These are phyloP conservation scores for Hemisphaericaspora lyxosophila DNA, from an alignment of 1,139 yeast genomes.

Conservation along the genomic window DNA sequence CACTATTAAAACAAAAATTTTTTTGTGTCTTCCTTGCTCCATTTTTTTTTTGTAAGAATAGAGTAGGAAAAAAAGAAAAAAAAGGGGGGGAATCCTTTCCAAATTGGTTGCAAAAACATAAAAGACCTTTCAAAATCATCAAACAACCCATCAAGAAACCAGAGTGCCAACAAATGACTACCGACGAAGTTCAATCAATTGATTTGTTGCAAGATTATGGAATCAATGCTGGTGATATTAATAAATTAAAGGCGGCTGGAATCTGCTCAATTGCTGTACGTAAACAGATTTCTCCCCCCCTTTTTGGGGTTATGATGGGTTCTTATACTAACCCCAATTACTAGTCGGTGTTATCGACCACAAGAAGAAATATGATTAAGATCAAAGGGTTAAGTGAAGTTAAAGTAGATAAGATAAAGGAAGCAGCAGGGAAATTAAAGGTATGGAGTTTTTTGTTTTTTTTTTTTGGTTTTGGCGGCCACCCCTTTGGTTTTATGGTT, in stretches of 20 bases:
- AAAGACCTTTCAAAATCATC: neutral
- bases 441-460: constrained; percentile 15
- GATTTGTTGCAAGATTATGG: constrained; percentile 59
- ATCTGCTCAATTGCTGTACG: constrained; percentile 54
- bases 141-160: neutral
- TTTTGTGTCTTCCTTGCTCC: neutral
- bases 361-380: constrained; percentile 52
- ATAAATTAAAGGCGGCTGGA: constrained; percentile 53
- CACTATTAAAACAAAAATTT: too few relatives aligned
- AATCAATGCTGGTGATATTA: constrained; percentile 58
- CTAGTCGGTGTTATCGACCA: constrained; percentile 52
- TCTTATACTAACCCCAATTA: constrained; percentile 9
- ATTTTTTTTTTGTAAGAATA: too few relatives aligned
- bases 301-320: neutral
- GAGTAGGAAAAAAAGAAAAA: too few relatives aligned
- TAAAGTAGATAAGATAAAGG: constrained; percentile 62
- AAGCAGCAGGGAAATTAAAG: constrained; percentile 53
- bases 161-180: constrained; percentile 5
- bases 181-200: constrained; percentile 21
- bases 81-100: too few relatives aligned
- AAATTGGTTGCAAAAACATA: constrained; percentile 13
- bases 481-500: neutral
- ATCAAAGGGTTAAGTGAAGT: constrained; percentile 57
- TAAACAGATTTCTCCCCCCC: neutral
- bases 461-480: too few relatives aligned